Evolutionary conservation across 208 protist species (phyloP), one percentile per base, ranked within the genome.

Genomic region (Crithidia fasciculata): DNA sequence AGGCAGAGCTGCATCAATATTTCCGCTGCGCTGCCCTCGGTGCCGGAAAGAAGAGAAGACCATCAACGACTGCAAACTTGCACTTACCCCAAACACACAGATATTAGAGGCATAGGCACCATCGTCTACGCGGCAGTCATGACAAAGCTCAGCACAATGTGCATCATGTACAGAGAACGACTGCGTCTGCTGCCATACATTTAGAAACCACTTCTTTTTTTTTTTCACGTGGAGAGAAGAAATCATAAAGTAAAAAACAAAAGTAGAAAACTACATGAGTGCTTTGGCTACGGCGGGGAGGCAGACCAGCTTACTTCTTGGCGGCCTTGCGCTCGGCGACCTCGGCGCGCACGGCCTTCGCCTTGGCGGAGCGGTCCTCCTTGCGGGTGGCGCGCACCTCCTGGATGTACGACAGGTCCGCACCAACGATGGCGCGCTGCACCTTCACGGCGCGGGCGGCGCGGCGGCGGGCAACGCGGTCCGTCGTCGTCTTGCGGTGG

Each of bases 401-500:
- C 83, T 95, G 83, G 79, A 95, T 94, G 86, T 94, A 93, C 69
- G 90, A 90, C 66, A 95, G 83, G 70, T 97, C 93, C 63, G 93
- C 90, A 66, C 93, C 93, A 45, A 94, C 88, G 72, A 95, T 94
- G 73, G 84, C 93, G 69, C 93, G 93, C 76, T 87, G 83, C 71
- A 81, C 86, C 66, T 70, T 81, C 76, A 93, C 86, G 64, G 90
- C 76, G 77, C 87, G 87, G 57, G 89, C 89, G 65, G 90, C 84
- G 72, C 90, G 90, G 82, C 91, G 90, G 82, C 89, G 90, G 58
- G 71, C 74, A 41, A 94, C 89, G 84, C 89, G 88, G 87, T 95
- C 89, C 18, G 87, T 90, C 61, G 86, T 88, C 74, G 85, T 92
- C 91, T 98, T 98, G 89, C 93, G 93, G 88, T 96, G 87, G 59